phyloP scores from a whole-genome alignment of 441 rosid genomes.

The Erysimum pusillum region DNA sequence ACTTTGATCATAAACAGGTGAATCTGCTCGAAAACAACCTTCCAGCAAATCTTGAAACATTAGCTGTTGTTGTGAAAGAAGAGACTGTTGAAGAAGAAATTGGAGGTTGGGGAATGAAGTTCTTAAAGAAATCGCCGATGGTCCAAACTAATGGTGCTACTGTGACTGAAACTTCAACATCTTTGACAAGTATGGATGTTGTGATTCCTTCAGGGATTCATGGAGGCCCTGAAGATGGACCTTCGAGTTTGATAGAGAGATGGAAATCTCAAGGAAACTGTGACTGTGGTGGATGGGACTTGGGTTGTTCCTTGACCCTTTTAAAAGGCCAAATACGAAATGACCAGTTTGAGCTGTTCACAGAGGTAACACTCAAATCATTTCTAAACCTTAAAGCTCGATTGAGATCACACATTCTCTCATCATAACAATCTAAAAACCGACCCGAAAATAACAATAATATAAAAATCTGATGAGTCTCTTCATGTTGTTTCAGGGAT shows the following conservation, averaged over 20 bases:
- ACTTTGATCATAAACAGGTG: slow-evolving; percentile 31
- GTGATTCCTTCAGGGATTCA: slow-evolving; percentile 82
- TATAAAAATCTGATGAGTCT: too few relatives aligned
- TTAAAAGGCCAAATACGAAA: slow-evolving; percentile 51
- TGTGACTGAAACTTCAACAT: slow-evolving; percentile 51
- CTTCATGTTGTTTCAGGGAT: slow-evolving; percentile 59
- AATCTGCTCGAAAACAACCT: slow-evolving; percentile 51
- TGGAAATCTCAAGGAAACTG: slow-evolving; percentile 89
- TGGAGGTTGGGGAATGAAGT: slow-evolving; percentile 94
- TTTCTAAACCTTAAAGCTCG: background rate
- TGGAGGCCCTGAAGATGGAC: slow-evolving; percentile 72
- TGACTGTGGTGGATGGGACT: slow-evolving; percentile 96
- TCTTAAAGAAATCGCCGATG: slow-evolving; percentile 61
- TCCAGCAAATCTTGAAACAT: slow-evolving; percentile 70
- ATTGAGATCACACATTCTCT: background rate
- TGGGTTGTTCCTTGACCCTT: slow-evolving; percentile 80
- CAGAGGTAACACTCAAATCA: slow-evolving; percentile 51
- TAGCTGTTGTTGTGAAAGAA: slow-evolving; percentile 73
- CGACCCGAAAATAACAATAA: too few relatives aligned
- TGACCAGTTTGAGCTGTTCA: slow-evolving; percentile 55
- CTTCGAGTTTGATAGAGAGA: slow-evolving; percentile 76
- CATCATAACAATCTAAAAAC: too few relatives aligned
- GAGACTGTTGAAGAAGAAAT: slow-evolving; percentile 49
- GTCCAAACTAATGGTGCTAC: background rate
- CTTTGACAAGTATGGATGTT: slow-evolving; percentile 64